Evolutionary conservation across 2,329 filamentous ascomycete species (phyloP).

Genomic region (Colletotrichum scovillei): DNA sequence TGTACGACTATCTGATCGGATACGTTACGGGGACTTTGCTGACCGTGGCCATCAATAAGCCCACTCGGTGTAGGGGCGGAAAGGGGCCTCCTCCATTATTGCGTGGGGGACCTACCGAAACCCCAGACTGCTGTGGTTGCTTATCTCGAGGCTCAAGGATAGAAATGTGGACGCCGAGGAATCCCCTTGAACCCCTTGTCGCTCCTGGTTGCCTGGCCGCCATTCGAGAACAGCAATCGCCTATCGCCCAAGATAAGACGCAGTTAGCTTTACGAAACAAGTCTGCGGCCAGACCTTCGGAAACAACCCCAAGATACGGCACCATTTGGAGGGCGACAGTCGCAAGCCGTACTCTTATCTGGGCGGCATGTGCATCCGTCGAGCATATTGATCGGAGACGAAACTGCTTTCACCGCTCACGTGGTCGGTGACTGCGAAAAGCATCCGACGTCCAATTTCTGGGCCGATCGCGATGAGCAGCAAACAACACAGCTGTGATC

Average conservation of each 20-base stretch:
- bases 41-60: not conserved
- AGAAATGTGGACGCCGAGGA: not conserved
- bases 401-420: constrained; percentile 14
- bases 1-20: not conserved
- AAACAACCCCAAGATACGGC: not conserved
- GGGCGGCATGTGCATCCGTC: not conserved
- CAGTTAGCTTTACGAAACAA: not conserved
- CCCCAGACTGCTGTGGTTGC: not conserved
- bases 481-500: not conserved
- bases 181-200: not conserved
- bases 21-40: not conserved
- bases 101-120: not conserved
- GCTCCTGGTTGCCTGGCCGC: not conserved
- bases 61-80: not conserved
- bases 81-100: not conserved
- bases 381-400: constrained; percentile 1
- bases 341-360: not conserved
- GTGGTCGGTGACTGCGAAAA: not conserved
- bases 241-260: constrained; percentile 8
- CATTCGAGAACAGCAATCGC: not conserved
- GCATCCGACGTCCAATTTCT: not conserved
- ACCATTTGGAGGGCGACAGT: not conserved
- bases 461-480: not conserved
- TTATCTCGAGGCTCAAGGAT: constrained; percentile 20
- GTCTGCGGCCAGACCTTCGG: constrained; percentile 1